Conservation (phyloP, 306 rosid species). For the Fragaria iinumae region DNA sequence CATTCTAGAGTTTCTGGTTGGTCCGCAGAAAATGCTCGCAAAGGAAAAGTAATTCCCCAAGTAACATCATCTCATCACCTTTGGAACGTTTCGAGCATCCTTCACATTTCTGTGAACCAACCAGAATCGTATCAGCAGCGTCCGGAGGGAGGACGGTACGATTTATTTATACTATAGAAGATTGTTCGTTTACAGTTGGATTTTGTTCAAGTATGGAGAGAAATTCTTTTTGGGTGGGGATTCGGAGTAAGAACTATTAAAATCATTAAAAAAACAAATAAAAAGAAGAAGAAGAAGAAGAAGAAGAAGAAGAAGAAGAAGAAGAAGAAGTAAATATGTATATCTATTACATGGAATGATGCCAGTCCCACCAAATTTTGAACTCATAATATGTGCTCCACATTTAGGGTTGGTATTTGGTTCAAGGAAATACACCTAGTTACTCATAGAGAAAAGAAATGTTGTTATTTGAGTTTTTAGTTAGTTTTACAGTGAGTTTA, state of each 20-base stretch:
- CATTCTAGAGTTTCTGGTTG: slow-evolving; percentile 40
- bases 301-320: neutral
- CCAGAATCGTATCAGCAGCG: slow-evolving; percentile 8
- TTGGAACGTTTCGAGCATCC: slow-evolving; percentile 36
- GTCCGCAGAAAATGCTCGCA: slow-evolving; percentile 38
- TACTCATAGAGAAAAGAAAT: slow-evolving; percentile 1
- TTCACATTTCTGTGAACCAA: slow-evolving; percentile 48
- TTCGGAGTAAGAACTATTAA: slow-evolving; percentile 3
- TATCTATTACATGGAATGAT: slow-evolving; percentile 21
- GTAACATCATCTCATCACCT: neutral
- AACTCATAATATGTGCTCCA: slow-evolving; percentile 12
- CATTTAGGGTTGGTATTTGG: neutral
- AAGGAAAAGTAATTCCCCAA: slow-evolving; percentile 49
- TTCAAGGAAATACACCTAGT: slow-evolving; percentile 21
- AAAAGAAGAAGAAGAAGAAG: neutral
- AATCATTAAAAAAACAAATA: neutral
- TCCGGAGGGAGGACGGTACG: slow-evolving; percentile 14
- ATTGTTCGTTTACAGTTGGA: slow-evolving; percentile 22
- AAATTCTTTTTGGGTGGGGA: slow-evolving; percentile 12
- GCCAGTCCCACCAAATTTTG: slow-evolving; percentile 25
- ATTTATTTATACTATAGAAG: neutral
- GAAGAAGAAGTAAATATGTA: neutral
- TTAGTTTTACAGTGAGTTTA: slow-evolving; percentile 15
- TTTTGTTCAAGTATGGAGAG: slow-evolving; percentile 22
- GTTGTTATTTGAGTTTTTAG: neutral